Percentiles rank a stretch among this genome's conserved stretches.
phyloP scores from a whole-genome alignment of 2,329 filamentous ascomycete genomes.

The Dryadomyces quercus-mongolicae region DNA sequence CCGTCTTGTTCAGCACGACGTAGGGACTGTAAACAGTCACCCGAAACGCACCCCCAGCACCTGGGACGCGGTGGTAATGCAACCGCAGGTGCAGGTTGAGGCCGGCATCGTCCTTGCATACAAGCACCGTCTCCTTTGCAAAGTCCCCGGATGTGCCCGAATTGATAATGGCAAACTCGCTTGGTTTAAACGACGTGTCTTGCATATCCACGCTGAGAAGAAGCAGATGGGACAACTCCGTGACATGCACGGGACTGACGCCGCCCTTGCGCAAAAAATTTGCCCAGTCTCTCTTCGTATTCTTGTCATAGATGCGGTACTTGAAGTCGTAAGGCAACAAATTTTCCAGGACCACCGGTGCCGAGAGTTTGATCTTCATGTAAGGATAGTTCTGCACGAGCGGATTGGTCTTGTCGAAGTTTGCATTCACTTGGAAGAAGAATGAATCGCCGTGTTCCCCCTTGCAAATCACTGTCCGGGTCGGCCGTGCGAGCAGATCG shows the following conservation, averaged over 20 bases:
- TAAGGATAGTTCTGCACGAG: slow-evolving; percentile 77
- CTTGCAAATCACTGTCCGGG: slow-evolving; percentile 76
- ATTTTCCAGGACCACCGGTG: slow-evolving; percentile 89
- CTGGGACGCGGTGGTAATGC: slow-evolving; percentile 81
- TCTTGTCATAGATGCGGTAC: slow-evolving; percentile 97
- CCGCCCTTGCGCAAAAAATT: slow-evolving; percentile 96
- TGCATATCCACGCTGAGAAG: slow-evolving; percentile 93
- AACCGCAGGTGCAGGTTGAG: slow-evolving; percentile 70
- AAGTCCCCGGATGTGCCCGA: slow-evolving; percentile 80
- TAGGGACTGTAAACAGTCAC: slow-evolving; percentile 94
- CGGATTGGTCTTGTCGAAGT: slow-evolving; percentile 73
- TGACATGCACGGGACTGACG: slow-evolving; percentile 92
- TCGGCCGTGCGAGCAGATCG: slow-evolving; percentile 74
- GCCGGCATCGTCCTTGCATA: slow-evolving; percentile 76
- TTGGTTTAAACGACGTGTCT: slow-evolving; percentile 86
- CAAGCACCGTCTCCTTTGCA: slow-evolving; percentile 63
- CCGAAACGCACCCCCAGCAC: slow-evolving; percentile 91
- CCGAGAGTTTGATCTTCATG: slow-evolving; percentile 85
- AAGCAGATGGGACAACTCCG: slow-evolving; percentile 86
- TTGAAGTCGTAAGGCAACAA: slow-evolving; percentile 96
- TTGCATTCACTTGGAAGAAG: slow-evolving; percentile 90
- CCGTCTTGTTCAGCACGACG: slow-evolving; percentile 89
- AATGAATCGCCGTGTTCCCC: slow-evolving; percentile 83
- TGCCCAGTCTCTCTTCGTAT: slow-evolving; percentile 97
- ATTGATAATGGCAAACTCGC: slow-evolving; percentile 96